Base-by-base conservation (phyloP, 1,284 basidiomycete species). In the Prillingera fragicola region DNA sequence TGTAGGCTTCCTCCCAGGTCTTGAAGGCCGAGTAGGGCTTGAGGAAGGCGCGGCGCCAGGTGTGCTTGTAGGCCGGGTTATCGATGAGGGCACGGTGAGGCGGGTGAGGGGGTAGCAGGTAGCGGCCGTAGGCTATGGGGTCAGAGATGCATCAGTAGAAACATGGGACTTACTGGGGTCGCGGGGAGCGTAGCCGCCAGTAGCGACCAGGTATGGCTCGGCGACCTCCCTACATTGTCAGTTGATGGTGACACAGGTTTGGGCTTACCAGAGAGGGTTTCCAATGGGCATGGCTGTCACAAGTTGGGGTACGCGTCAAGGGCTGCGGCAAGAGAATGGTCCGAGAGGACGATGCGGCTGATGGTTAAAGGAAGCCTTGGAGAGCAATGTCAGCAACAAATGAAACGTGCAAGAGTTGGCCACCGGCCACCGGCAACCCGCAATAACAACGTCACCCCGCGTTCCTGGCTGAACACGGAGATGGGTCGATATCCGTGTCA, bases 31-130 rank as follows among this genome's bases (percentile, higher is more conserved):
- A 33, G 33, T 53, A 47, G 1, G 68, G 61, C 5, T 48, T 52
- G 19, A 73, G 53, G 48, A 71, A 70, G 22, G 72, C 57, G 23
- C 70, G 56, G 28, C 68, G 63, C 39, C 59, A 66, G 19, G 31
- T 45, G 33, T 63, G 61, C 28, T 41, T 43, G 19, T 72, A 55
- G 24, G 42, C 29, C 2, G 63, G 59, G 33, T 69, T 55, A 17
- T 60, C 40, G 39, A 68, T 39, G n/a, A 72, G 57, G 1, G 38
- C 27, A 14, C 43, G 43, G 32, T 69, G 63, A 4, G 67, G 67
- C 3, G 62, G 57, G 44, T 69, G 62, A 23, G 57, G 54, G 1
- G 63, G 59, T 8, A 67, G 53, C 1, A 55, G 48, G 29, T 59
- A 72, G 25, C 70, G 60, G 5, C 69, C 70, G 45, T 70, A 69